These are phyloP conservation scores for Tagetes erecta DNA, from an alignment of 129 eudicot genomes.

Conservation along the genomic window DNA sequence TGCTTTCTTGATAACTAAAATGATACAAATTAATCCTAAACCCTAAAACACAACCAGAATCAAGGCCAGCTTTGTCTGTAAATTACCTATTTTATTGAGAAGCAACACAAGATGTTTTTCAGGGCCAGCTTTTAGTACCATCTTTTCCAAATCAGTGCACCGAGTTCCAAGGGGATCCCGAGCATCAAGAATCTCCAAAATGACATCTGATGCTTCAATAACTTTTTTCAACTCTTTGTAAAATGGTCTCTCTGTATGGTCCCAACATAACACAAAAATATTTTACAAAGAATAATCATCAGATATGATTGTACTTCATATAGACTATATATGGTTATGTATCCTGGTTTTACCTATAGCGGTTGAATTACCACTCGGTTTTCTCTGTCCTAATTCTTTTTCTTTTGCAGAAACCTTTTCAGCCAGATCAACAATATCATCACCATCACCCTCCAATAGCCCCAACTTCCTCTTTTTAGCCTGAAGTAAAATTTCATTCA, in stretches of 20 bases:
- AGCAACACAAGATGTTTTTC: constrained; percentile 87
- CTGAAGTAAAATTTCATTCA: constrained; percentile 36
- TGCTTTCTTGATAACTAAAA: background rate
- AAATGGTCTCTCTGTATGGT: constrained; percentile 69
- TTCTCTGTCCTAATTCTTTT: constrained; percentile 34
- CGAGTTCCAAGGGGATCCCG: constrained; percentile 97
- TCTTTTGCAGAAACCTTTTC: constrained; percentile 49
- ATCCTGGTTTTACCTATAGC: constrained; percentile 49
- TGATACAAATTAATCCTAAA: background rate
- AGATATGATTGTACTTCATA: constrained; percentile 3
- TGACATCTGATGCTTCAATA: constrained; percentile 95
- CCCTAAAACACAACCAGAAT: background rate
- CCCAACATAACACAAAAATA: constrained; percentile 27
- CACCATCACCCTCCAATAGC: constrained; percentile 56
- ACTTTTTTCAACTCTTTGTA: constrained; percentile 96
- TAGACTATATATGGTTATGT: constrained; percentile 3
- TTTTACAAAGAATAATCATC: background rate
- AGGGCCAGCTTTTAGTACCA: constrained; percentile 78
- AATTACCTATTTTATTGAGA: constrained; percentile 90
- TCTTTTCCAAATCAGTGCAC: constrained; percentile 85
- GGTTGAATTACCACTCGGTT: constrained; percentile 28
- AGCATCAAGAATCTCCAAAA: constrained; percentile 96
- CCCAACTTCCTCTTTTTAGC: constrained; percentile 90
- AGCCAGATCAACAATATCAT: constrained; percentile 41
- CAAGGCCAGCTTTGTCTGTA: background rate